Evolutionary conservation across 768 basidiomycete species (phyloP).

Genomic region (Leccinum aurantiacum): DNA sequence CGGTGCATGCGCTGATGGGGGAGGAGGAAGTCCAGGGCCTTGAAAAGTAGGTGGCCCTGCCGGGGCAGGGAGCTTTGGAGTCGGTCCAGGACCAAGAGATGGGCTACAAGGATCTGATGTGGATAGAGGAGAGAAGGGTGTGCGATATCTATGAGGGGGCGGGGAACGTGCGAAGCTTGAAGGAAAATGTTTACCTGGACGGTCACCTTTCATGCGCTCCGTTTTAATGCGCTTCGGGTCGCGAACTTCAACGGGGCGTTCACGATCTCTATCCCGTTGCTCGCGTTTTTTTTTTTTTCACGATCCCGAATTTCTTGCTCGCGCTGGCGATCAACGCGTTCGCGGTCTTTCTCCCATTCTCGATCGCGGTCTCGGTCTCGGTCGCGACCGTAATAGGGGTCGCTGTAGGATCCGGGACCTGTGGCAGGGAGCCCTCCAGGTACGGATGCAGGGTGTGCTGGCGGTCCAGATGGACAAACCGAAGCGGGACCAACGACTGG

Average conservation of each 20-base stretch:
- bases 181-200: constrained; percentile 39
- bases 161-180: constrained; percentile 28
- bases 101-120: constrained; percentile 36
- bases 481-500: constrained; percentile 35
- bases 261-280: constrained; percentile 45
- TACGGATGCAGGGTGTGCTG: constrained; percentile 32
- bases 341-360: constrained; percentile 43
- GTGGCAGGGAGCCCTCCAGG: constrained; percentile 30
- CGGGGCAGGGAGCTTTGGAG: constrained; percentile 36
- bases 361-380: constrained; percentile 41
- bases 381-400: constrained; percentile 40
- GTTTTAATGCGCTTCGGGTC: constrained; percentile 64
- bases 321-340: constrained; percentile 38
- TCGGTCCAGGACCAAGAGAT: constrained; percentile 39
- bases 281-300: constrained; percentile 26
- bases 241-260: constrained; percentile 46
- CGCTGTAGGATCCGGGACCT: constrained; percentile 35
- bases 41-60: constrained; percentile 33
- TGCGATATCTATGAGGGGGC: constrained; percentile 34
- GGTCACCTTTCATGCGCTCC: constrained; percentile 46
- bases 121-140: constrained; percentile 27
- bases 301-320: constrained; percentile 38
- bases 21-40: constrained; percentile 38
- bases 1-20: constrained; percentile 31
- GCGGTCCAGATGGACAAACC: constrained; percentile 34